These are phyloP conservation scores for Syncephalastrum racemosum DNA, from an alignment of 371 early-diverging fungal species.

Conservation along the genomic window DNA sequence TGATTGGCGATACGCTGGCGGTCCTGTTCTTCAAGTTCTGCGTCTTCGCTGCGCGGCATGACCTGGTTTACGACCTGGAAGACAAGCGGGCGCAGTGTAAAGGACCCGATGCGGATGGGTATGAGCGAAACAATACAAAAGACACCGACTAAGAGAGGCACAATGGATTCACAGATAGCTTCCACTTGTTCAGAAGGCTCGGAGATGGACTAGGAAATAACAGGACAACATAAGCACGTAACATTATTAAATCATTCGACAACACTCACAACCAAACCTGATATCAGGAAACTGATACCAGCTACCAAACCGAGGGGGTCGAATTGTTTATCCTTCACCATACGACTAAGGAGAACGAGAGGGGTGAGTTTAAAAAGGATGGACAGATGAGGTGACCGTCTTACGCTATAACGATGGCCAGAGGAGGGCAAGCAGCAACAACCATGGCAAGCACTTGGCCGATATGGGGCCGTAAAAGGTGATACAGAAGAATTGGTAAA, in stretches of 20 bases:
- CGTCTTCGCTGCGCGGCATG: conserved; percentile 38
- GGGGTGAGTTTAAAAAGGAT: neutral
- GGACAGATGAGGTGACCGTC: neutral
- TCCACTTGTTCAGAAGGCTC: conserved; percentile 30
- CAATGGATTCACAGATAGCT: conserved; percentile 37
- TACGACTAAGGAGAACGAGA: conserved; percentile 14
- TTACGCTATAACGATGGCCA: conserved; percentile 32
- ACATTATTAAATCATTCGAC: neutral
- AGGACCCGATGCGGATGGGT: conserved; percentile 35
- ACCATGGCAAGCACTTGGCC: conserved; percentile 44
- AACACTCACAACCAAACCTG: conserved; percentile 31
- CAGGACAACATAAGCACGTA: neutral
- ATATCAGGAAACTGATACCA: conserved; percentile 32
- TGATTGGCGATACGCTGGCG: conserved; percentile 15
- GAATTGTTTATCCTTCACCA: conserved; percentile 23
- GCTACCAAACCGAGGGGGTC: conserved; percentile 31
- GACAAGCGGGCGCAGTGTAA: conserved; percentile 33
- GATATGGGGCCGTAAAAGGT: conserved; percentile 25
- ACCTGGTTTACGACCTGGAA: conserved; percentile 43
- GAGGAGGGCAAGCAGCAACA: conserved; percentile 34
- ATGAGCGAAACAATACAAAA: conserved; percentile 38
- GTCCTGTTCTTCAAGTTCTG: conserved; percentile 23
- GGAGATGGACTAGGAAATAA: conserved; percentile 38
- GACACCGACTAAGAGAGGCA: conserved; percentile 32
- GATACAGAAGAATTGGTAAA: conserved; percentile 34